Conservation (phyloP, 2,329 filamentous ascomycete species). For the Knoxdaviesia capensis region DNA sequence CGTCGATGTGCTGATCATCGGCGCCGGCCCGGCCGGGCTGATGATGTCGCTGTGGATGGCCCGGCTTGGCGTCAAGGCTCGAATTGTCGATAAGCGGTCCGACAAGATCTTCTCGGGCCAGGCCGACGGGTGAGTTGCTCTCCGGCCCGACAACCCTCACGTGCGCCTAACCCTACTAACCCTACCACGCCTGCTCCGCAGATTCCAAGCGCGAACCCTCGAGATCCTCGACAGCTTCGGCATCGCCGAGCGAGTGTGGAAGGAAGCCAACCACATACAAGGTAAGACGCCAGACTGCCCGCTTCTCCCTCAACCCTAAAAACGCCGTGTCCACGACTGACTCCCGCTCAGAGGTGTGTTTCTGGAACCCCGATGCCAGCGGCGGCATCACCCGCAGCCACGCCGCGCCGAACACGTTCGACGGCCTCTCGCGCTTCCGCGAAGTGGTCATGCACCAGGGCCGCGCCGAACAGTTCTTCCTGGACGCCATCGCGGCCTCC, state of each 20-base stretch:
- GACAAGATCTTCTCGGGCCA: slow-evolving; percentile 18
- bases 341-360: slow-evolving; percentile 6
- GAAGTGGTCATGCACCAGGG: slow-evolving; percentile 53
- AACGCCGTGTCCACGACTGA: too few relatives aligned
- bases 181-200: too few relatives aligned
- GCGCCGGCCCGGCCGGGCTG: slow-evolving; percentile 19
- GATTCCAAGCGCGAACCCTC: slow-evolving; percentile 40
- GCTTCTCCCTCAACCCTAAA: too few relatives aligned
- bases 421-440: slow-evolving; percentile 39
- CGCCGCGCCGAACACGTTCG: slow-evolving; percentile 40
- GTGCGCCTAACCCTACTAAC: too few relatives aligned
- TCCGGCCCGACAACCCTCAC: slow-evolving; percentile 3
- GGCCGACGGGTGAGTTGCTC: slow-evolving; percentile 15
- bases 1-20: slow-evolving; percentile 18
- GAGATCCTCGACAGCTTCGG: slow-evolving; percentile 60
- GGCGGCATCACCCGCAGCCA: slow-evolving; percentile 36
- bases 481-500: slow-evolving; percentile 36
- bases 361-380: slow-evolving; percentile 41
- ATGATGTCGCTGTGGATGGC: slow-evolving; percentile 24
- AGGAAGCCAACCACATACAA: slow-evolving; percentile 48
- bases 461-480: slow-evolving; percentile 45
- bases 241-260: slow-evolving; percentile 41
- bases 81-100: slow-evolving; percentile 24
- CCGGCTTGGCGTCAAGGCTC: slow-evolving; percentile 17
- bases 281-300: slow-evolving; percentile 18